Conservation (phyloP, 2,329 filamentous ascomycete genomes). For the Neodidymelliopsis sp. region DNA sequence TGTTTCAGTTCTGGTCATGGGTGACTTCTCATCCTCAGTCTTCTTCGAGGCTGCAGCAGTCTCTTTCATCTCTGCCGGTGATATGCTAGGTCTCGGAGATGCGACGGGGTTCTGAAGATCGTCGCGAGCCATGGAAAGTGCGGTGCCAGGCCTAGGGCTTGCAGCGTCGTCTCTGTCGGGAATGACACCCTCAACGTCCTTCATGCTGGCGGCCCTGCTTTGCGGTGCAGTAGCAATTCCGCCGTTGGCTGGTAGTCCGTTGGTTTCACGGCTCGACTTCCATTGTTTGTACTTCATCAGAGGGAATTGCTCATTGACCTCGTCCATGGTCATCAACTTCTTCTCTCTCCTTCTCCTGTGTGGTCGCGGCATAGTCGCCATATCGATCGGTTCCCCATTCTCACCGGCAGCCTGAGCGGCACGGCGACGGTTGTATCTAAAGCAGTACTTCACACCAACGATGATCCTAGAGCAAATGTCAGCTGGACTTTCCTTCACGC, state of each 20-base stretch:
- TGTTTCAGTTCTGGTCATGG: slow-evolving; percentile 32
- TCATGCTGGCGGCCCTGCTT: slow-evolving; percentile 77
- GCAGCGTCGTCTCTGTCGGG: slow-evolving; percentile 44
- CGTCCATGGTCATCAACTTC: slow-evolving; percentile 98
- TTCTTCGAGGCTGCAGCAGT: slow-evolving; percentile 32
- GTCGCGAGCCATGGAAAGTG: slow-evolving; percentile 51
- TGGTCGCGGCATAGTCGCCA: slow-evolving; percentile 83
- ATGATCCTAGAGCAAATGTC: slow-evolving; percentile 78
- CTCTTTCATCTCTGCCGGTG: slow-evolving; percentile 24
- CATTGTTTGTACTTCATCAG: slow-evolving; percentile 96
- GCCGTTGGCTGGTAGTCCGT: slow-evolving; percentile 83
- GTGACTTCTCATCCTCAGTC: slow-evolving; percentile 20
- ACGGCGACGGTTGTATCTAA: slow-evolving; percentile 95
- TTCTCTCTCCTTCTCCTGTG: slow-evolving; percentile 91
- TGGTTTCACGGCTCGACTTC: slow-evolving; percentile 81
- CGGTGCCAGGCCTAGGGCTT: slow-evolving; percentile 44
- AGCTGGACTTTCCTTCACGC: slow-evolving; percentile 21
- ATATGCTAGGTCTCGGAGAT: slow-evolving; percentile 31
- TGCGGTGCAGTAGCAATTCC: slow-evolving; percentile 75
- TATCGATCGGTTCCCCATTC: slow-evolving; percentile 81
- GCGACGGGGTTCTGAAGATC: slow-evolving; percentile 46
- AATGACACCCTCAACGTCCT: slow-evolving; percentile 64
- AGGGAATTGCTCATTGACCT: slow-evolving; percentile 97
- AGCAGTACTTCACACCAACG: slow-evolving; percentile 99
- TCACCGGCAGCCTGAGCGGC: slow-evolving; percentile 78